Evolutionary conservation across 1,284 basidiomycete genomes (phyloP).

Genomic region (Ganoderma sinense): DNA sequence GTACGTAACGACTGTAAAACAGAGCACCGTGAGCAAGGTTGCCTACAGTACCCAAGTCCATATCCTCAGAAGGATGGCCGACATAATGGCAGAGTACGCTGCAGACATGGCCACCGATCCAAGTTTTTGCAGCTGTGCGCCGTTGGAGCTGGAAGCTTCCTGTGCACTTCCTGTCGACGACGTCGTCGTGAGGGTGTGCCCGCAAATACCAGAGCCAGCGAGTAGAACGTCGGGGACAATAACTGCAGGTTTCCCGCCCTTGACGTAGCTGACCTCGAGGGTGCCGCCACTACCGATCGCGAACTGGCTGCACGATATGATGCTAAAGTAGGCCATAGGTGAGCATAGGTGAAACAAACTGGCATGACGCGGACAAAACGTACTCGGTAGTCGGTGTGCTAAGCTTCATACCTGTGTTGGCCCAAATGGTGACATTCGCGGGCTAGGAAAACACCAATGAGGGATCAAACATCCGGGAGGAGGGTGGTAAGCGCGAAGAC

Average conservation of each 20-base stretch:
- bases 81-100: neutral
- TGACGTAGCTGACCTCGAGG: slow-evolving; percentile 63
- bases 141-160: slow-evolving; percentile 10
- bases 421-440: slow-evolving; percentile 59
- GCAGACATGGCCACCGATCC: neutral
- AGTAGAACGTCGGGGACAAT: slow-evolving; percentile 54
- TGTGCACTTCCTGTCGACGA: slow-evolving; percentile 15
- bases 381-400: slow-evolving; percentile 63
- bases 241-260: slow-evolving; percentile 65
- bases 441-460: slow-evolving; percentile 47
- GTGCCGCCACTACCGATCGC: slow-evolving; percentile 69
- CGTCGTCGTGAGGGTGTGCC: slow-evolving; percentile 16
- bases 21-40: neutral
- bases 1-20: neutral
- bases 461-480: neutral
- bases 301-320: slow-evolving; percentile 69
- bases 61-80: slow-evolving; percentile 9
- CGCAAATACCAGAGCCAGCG: slow-evolving; percentile 49
- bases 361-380: slow-evolving; percentile 32
- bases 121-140: slow-evolving; percentile 1
- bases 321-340: slow-evolving; percentile 43
- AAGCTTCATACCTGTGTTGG: slow-evolving; percentile 58
- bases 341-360: neutral
- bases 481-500: slow-evolving; percentile 29
- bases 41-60: slow-evolving; percentile 8